These are phyloP conservation scores for Yarrowia sp. DNA, from an alignment of 805 yeast species.

Conservation along the genomic window DNA sequence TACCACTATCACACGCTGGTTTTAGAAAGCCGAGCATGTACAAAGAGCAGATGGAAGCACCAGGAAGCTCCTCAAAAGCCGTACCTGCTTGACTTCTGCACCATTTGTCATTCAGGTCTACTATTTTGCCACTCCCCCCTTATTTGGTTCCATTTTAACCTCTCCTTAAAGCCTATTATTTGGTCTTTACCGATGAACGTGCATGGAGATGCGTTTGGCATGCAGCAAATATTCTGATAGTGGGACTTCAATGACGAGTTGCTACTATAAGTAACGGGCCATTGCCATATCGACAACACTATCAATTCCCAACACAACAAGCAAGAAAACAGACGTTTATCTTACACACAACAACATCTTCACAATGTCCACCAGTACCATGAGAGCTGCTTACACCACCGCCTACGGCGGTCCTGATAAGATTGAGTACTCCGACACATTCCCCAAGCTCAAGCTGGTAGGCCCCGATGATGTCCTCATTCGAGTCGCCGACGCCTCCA, in stretches of 20 bases:
- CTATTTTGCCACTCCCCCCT: not conserved
- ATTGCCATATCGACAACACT: not conserved
- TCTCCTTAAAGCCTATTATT: not conserved
- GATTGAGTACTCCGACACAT: not conserved
- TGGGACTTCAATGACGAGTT: not conserved
- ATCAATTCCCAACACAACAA: not conserved
- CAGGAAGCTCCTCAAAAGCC: not conserved
- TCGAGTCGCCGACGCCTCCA: constrained; percentile 31
- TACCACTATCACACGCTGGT: too few species aligned
- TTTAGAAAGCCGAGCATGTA: too few species aligned
- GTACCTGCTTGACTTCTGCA: not conserved
- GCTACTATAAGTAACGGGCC: not conserved
- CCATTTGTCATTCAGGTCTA: not conserved
- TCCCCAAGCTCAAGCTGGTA: not conserved
- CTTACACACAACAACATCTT: not conserved
- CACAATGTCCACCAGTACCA: constrained; percentile 2
- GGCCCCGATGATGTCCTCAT: constrained; percentile 27
- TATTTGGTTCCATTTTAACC: not conserved
- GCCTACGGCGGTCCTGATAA: constrained; percentile 14
- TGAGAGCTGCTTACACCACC: constrained; percentile 13
- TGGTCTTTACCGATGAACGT: not conserved
- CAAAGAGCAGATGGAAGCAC: not conserved
- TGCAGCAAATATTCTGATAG: not conserved
- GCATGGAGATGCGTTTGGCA: not conserved
- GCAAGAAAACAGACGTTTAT: not conserved